Conservation (phyloP, 495 filamentous ascomycete genomes). For the Penicillium waksmanii region DNA sequence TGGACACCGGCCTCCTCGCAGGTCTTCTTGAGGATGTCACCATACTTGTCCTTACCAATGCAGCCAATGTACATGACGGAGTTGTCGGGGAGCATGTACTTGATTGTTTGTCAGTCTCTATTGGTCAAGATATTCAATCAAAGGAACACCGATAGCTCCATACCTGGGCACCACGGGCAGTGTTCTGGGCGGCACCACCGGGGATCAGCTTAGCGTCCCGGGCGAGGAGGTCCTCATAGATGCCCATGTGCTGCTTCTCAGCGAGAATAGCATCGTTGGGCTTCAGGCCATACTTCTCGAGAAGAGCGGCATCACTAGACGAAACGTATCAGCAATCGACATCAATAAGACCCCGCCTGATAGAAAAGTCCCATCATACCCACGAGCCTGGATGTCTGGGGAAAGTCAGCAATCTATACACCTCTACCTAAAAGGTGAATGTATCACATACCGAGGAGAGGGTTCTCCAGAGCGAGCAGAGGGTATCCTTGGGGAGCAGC, state of each 20-base stretch:
- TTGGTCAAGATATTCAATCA: neutral
- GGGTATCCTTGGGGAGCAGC: slow-evolving; percentile 73
- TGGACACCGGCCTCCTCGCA: slow-evolving; percentile 80
- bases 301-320: slow-evolving; percentile 65
- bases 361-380: slow-evolving; percentile 46
- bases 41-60: slow-evolving; percentile 89
- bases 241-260: slow-evolving; percentile 80
- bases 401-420: slow-evolving; percentile 24
- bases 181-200: slow-evolving; percentile 97
- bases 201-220: slow-evolving; percentile 91
- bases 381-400: slow-evolving; percentile 88
- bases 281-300: slow-evolving; percentile 92
- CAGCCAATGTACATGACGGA: slow-evolving; percentile 92
- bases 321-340: slow-evolving; percentile 9
- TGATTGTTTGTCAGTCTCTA: slow-evolving; percentile 5
- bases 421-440: slow-evolving; percentile 2
- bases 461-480: slow-evolving; percentile 93
- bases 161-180: slow-evolving; percentile 89
- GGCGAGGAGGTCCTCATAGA: slow-evolving; percentile 92
- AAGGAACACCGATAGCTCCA: neutral
- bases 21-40: slow-evolving; percentile 78
- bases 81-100: slow-evolving; percentile 89
- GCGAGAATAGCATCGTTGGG: slow-evolving; percentile 97
- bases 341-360: neutral
- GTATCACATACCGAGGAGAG: slow-evolving; percentile 77